A percentile compares a stretch with the other conserved stretches of the same genome.
Evolutionary conservation across 192 early-diverging fungal genomes (phyloP).

Genomic region (Phlyctochytrium bullatum): DNA sequence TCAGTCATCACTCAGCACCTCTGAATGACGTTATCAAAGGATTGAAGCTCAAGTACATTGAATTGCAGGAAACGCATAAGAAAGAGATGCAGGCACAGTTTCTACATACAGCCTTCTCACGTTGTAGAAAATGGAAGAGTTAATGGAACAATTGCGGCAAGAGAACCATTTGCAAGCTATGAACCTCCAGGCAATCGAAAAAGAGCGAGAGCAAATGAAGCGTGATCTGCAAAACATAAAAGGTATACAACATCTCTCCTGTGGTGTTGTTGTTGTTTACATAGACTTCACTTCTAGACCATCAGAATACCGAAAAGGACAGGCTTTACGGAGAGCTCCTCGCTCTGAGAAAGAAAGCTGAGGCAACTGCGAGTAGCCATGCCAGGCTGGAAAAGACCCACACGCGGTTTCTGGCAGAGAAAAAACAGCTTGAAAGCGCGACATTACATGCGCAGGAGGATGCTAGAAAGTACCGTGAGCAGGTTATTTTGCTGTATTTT

Average conservation of each 20-base stretch:
- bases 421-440: constrained; percentile 18
- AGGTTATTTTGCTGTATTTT: constrained; percentile 15
- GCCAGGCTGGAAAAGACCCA: constrained; percentile 31
- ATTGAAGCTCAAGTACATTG: constrained; percentile 49
- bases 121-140: not conserved
- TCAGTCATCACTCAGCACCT: constrained; percentile 20
- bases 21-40: constrained; percentile 48
- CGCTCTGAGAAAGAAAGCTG: constrained; percentile 32
- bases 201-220: constrained; percentile 17
- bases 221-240: constrained; percentile 11
- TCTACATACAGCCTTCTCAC: not conserved
- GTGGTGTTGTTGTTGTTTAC: too few species aligned
- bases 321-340: constrained; percentile 41
- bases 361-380: constrained; percentile 24
- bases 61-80: constrained; percentile 50
- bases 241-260: constrained; percentile 5
- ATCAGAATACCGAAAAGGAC: constrained; percentile 43
- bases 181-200: constrained; percentile 19
- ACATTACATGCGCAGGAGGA: constrained; percentile 20
- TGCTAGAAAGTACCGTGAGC: constrained; percentile 28
- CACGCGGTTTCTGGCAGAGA: constrained; percentile 32
- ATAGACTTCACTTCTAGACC: constrained; percentile 9
- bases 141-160: not conserved
- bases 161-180: constrained; percentile 2
- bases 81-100: constrained; percentile 31